Base-by-base conservation (phyloP, 2,329 filamentous ascomycete genomes). In the Fusarium transvaalense region DNA sequence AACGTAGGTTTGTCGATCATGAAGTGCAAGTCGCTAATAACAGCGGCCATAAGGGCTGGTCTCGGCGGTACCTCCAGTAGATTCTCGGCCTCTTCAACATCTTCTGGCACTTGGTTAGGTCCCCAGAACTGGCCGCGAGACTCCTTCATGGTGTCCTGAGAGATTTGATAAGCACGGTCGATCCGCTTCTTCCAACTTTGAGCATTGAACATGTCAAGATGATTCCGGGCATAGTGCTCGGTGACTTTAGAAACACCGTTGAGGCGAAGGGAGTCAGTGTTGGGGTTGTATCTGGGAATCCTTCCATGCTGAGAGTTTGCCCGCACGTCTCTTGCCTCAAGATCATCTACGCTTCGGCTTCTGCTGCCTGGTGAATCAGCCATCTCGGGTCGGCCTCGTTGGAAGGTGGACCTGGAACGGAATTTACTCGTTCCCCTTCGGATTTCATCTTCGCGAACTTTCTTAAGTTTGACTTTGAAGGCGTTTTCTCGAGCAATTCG, bases 171-270 rank as follows among this genome's bases (percentile, higher is more conserved):
- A 27, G 91, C 89, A 52, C 88, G 86, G 74, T 97, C 93, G 65
- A 99, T 97, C 17, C 95, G 90, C 75, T 88, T 89, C 78, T 93
- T 97, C 96, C 96, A 99, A 57, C 92, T 94, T 73, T 93, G 90
- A 3, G 95, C 88, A 78, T 98, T 97, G 75, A 97, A 89, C 56
- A 88, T 83, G 73, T 96, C 86, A 14, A 99, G 84, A 71, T 87
- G 91, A 52, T 89, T 84, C 74, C 90, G 88, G 8, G 96, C 96
- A 69, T 96, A 91, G 14, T 91, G 86, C 39, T 93, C 88, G 1
- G 92, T 88, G 12, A 97, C 85, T 60, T 91, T 91, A 17, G 92
- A 88, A 29, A 84, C 86, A 10, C 90, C 90, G 59, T 89, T 93
- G 72, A 98, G 85, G 42, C 88, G 89, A 10, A 81, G 73, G 66